Conservation (phyloP, 2,329 filamentous ascomycete genomes). For the Arthroderma sp. region DNA sequence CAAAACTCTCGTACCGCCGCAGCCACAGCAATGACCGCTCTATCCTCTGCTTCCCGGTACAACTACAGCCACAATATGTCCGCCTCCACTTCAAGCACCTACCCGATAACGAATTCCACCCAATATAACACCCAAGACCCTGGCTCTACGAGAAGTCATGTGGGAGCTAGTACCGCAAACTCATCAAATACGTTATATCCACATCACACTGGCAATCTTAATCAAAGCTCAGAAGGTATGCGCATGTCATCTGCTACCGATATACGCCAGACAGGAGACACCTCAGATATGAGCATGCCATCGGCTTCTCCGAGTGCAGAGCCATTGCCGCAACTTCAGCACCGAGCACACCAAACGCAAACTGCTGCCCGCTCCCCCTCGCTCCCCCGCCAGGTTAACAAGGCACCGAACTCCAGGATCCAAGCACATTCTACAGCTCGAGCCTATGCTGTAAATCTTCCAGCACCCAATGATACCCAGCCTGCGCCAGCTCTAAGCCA, state of each 20-base stretch:
- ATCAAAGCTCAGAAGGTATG: neutral
- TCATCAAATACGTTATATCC: neutral
- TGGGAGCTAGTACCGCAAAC: neutral
- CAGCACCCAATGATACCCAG: neutral
- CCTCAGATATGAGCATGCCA: neutral
- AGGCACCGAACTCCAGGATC: neutral
- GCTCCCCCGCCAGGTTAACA: neutral
- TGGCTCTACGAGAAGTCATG: neutral
- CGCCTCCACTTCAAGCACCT: neutral
- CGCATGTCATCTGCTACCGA: neutral
- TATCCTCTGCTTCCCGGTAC: constrained; percentile 11
- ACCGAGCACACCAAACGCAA: neutral
- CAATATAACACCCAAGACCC: neutral
- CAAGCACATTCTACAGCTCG: neutral
- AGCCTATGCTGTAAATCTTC: neutral
- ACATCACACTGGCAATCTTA: neutral
- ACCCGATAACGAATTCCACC: neutral
- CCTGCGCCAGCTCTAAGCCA: neutral
- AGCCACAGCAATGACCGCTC: constrained; percentile 13
- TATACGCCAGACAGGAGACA: neutral
- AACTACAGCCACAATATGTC: neutral
- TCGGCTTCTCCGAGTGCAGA: neutral
- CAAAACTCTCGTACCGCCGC: constrained; percentile 12
- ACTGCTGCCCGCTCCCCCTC: constrained; percentile 1
- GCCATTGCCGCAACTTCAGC: neutral